Base-by-base conservation (phyloP, 164 flowering plant genomes). In the Tinospora cordifolia region DNA sequence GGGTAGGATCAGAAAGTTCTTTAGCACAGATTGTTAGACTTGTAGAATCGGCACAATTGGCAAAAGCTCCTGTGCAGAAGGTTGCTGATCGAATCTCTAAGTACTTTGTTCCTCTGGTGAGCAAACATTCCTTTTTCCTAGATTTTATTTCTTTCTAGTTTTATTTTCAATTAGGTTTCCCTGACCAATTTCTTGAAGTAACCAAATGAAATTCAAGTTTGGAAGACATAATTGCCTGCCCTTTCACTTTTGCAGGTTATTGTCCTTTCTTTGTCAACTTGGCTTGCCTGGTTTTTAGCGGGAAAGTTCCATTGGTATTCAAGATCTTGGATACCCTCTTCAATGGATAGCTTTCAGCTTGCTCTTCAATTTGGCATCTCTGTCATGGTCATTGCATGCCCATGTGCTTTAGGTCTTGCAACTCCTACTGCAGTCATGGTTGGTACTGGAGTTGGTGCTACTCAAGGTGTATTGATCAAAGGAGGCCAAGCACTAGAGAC, bases 381-480 rank as follows among this genome's bases (percentile, higher is more conserved):
- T 64, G 97, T 91, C n/a, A 86, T 91, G 89, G 97, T 93, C 72
- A 88, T 91, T 70, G 97, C 98, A 38, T 93, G 97, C 75, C 97
- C 98, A 3, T 93, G 98, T 82, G 97, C 98, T 65, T 87, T 93
- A 4, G 98, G 97, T 39, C 80, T 93, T 63, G 97, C 96, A n/a
- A 93, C 98, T 69, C 97, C 98, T 0, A 91, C 96, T 3, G 97
- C 98, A 11, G 95, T 93, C 51, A 93, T 93, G 98, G 98, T 93
- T 81, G 97, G 94, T 44, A 93, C 98, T 10, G 97, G 96, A 26
- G 93, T 90, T 70, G 96, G 97, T 70, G 98, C 97, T 70, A 83
- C 96, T 78, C 93, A 85, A 77, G 95, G 97, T 58, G 87, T 93
- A 19, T 79, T 91, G 44, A 93, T 91, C 67, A 93, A 93, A 82